Conservation (phyloP, 73 alveolate species). For the Breviolum minutum region DNA sequence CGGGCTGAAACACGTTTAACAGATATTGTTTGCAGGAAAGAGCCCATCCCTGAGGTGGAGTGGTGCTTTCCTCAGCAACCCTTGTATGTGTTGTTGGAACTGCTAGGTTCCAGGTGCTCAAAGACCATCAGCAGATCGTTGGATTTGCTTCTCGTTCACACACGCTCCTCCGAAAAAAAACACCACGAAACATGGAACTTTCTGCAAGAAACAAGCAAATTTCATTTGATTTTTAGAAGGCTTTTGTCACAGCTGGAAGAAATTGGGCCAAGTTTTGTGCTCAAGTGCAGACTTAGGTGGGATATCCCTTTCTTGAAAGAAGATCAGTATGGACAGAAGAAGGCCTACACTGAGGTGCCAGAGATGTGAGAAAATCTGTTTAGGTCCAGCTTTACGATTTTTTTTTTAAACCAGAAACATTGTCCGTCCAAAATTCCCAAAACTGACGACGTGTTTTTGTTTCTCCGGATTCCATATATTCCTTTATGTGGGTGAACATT, state of each 20-base stretch:
- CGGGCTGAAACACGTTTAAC: neutral
- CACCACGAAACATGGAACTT: no score
- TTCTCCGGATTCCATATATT: neutral
- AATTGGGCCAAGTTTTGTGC: neutral
- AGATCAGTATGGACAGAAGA: constrained; percentile 77
- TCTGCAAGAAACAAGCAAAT: no score
- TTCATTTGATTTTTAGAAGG: neutral
- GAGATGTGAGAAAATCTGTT: neutral
- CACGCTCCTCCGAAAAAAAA: no score
- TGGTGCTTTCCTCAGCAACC: constrained; percentile 65
- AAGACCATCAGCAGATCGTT: neutral
- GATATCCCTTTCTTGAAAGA: constrained; percentile 67
- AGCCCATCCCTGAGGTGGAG: constrained; percentile 97
- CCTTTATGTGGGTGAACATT: neutral
- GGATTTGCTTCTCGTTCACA: neutral
- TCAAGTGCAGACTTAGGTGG: constrained; percentile 27
- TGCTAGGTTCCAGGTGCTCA: no score
- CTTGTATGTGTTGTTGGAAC: no score
- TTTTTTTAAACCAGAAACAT: neutral
- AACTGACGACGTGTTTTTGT: neutral
- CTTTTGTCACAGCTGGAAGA: neutral
- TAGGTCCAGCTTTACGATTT: neutral
- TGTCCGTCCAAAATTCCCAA: neutral
- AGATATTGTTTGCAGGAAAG: constrained; percentile 10
- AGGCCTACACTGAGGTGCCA: constrained; percentile 62